phyloP scores from a whole-genome alignment of 2,329 filamentous ascomycete species.

The Clonostachys rhizophaga region DNA sequence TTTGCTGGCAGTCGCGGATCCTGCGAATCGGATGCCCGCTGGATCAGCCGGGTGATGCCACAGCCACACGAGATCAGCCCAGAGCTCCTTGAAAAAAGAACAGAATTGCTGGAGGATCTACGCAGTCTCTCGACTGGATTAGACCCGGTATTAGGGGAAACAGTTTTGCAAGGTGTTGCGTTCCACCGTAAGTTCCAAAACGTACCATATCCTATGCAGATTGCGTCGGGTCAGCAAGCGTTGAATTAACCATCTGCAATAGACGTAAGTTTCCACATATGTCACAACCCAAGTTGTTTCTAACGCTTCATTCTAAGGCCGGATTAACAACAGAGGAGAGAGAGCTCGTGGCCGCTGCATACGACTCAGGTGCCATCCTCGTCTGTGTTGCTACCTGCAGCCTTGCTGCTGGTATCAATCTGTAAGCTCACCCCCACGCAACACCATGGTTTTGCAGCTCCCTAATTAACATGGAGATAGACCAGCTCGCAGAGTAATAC shows the following conservation, averaged over 20 bases:
- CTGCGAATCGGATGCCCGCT: constrained; percentile 63
- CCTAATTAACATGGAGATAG: constrained; percentile 10
- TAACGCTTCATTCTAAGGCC: constrained; percentile 34
- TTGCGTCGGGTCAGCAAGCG: background rate
- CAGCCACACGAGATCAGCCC: constrained; percentile 35
- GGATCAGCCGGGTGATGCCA: constrained; percentile 65
- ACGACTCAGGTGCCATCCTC: constrained; percentile 62
- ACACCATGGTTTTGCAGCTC: background rate
- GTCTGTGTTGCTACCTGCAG: constrained; percentile 75
- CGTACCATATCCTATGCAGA: background rate
- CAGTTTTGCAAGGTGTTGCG: constrained; percentile 61
- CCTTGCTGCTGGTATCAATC: constrained; percentile 77
- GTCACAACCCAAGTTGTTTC: background rate
- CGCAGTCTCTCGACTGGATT: constrained; percentile 61
- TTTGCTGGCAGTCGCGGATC: constrained; percentile 67
- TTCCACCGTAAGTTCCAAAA: constrained; percentile 59
- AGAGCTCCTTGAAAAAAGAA: constrained; percentile 48
- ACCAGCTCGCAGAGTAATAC: constrained; percentile 67
- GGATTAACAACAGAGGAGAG: constrained; percentile 72
- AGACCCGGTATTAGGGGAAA: constrained; percentile 61
- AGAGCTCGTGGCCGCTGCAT: constrained; percentile 66
- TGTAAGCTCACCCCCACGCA: constrained; percentile 28
- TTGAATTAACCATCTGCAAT: background rate
- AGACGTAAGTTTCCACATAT: constrained; percentile 26
- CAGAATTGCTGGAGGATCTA: constrained; percentile 62